phyloP scores from a whole-genome alignment of 805 yeast species.

The Yarrowia hollandica region DNA sequence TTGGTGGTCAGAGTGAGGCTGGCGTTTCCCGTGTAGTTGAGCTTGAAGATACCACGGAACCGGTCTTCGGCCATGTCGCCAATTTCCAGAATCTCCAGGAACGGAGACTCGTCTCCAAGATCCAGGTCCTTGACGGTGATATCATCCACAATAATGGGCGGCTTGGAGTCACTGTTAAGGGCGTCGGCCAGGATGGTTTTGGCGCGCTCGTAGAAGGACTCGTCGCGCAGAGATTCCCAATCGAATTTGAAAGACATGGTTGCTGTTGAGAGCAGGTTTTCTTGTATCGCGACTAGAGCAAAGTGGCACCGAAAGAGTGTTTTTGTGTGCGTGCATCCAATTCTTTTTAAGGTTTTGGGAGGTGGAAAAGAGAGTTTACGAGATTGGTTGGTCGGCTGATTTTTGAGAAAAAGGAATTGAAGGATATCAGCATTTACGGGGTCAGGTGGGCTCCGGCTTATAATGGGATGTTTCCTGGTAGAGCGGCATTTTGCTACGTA shows the following conservation, averaged over 20 bases:
- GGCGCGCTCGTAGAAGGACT: conserved; percentile 61
- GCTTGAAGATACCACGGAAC: conserved; percentile 60
- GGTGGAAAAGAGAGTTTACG: too few relatives aligned
- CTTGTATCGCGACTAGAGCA: neutral
- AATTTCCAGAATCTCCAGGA: conserved; percentile 71
- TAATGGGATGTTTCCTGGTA: too few relatives aligned
- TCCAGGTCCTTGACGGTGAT: conserved; percentile 66
- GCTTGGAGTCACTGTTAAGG: conserved; percentile 40
- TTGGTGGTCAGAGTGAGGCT: conserved; percentile 66
- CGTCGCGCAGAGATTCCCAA: conserved; percentile 74
- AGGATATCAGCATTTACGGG: too few relatives aligned
- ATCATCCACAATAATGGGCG: conserved; percentile 42
- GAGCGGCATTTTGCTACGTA: too few relatives aligned
- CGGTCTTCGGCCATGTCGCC: conserved; percentile 69
- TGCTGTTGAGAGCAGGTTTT: neutral
- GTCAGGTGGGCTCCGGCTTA: too few relatives aligned
- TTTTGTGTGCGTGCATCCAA: neutral
- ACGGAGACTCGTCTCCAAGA: conserved; percentile 74
- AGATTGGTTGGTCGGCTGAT: neutral
- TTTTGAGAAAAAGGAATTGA: neutral
- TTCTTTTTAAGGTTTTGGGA: too few relatives aligned
- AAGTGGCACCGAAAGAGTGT: neutral
- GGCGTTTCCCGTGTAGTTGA: conserved; percentile 75
- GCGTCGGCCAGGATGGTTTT: conserved; percentile 42
- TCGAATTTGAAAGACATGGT: conserved; percentile 57